Percentiles rank a stretch among this genome's conserved stretches.
Conservation (phyloP, 2,329 filamentous ascomycete species). For the Colletotrichum aenigma region DNA sequence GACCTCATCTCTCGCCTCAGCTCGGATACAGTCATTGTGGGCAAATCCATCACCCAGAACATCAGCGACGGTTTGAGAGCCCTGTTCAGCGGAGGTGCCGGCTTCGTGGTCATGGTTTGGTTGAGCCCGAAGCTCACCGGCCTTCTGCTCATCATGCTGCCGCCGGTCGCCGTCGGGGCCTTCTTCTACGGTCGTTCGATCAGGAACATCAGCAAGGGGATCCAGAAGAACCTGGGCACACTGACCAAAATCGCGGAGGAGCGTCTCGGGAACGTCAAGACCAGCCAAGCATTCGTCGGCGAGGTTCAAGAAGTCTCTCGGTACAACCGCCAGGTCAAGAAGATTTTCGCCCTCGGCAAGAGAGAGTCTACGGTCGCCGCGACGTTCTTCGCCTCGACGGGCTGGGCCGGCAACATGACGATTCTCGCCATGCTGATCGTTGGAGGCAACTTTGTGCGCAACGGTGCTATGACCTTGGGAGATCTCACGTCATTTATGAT, state of each 20-base stretch:
- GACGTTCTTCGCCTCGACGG: constrained; percentile 85
- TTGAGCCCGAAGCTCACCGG: constrained; percentile 90
- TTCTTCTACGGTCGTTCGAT: constrained; percentile 92
- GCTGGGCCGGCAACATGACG: constrained; percentile 95
- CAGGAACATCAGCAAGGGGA: constrained; percentile 86
- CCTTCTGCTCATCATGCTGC: constrained; percentile 84
- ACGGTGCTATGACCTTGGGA: constrained; percentile 84
- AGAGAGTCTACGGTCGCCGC: constrained; percentile 88
- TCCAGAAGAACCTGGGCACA: constrained; percentile 91
- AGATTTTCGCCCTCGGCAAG: constrained; percentile 88
- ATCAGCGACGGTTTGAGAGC: constrained; percentile 93
- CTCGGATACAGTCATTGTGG: constrained; percentile 96
- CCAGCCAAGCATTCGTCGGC: constrained; percentile 93
- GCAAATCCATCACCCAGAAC: constrained; percentile 98
- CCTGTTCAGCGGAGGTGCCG: constrained; percentile 86
- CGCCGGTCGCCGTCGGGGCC: constrained; percentile 86
- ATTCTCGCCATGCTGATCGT: constrained; percentile 89
- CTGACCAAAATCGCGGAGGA: constrained; percentile 98
- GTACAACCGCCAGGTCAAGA: constrained; percentile 91
- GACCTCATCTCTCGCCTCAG: constrained; percentile 95
- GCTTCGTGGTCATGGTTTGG: constrained; percentile 94
- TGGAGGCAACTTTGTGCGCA: constrained; percentile 87
- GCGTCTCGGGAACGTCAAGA: constrained; percentile 94
- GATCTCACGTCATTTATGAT: constrained; percentile 97
- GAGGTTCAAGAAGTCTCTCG: constrained; percentile 88